Percentiles rank a stretch among this genome's conserved stretches.
These are phyloP conservation scores for Canavalia ensiformis DNA, from an alignment of 306 rosid species.

Conservation along the genomic window DNA sequence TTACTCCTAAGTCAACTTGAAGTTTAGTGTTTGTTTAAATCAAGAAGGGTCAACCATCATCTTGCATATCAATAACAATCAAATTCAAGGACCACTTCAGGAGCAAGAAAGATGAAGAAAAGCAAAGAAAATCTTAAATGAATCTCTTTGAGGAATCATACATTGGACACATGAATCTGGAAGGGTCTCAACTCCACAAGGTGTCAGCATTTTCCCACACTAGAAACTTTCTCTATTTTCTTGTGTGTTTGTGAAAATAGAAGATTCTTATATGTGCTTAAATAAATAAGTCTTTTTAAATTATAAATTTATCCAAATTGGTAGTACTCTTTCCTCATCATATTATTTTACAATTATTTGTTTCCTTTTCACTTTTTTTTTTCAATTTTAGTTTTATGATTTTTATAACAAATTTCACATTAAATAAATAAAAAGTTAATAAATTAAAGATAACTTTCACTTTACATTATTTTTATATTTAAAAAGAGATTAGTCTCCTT, in stretches of 20 bases:
- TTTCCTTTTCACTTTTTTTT: no score
- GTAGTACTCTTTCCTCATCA: background rate
- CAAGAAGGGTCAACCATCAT: constrained; percentile 2
- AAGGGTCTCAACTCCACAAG: background rate
- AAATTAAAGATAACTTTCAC: no score
- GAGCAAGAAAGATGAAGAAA: background rate
- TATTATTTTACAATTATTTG: no score
- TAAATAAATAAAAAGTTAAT: no score
- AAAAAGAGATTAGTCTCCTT: no score
- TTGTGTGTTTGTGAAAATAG: background rate
- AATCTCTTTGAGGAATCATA: constrained; percentile 38
- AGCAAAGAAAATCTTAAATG: background rate
- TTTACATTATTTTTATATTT: no score
- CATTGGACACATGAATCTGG: constrained; percentile 27
- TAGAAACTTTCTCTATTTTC: no score
- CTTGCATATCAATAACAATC: constrained; percentile 26
- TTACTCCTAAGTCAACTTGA: constrained; percentile 31
- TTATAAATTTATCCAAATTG: background rate
- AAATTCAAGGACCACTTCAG: constrained; percentile 41
- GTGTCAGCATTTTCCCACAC: background rate
- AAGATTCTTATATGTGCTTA: background rate
- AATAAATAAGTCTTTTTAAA: background rate
- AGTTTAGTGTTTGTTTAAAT: background rate
- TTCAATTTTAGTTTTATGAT: no score
- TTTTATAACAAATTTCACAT: no score